Evolutionary conservation across 768 basidiomycete genomes (phyloP).

Genomic region (Lentinula detonsa): DNA sequence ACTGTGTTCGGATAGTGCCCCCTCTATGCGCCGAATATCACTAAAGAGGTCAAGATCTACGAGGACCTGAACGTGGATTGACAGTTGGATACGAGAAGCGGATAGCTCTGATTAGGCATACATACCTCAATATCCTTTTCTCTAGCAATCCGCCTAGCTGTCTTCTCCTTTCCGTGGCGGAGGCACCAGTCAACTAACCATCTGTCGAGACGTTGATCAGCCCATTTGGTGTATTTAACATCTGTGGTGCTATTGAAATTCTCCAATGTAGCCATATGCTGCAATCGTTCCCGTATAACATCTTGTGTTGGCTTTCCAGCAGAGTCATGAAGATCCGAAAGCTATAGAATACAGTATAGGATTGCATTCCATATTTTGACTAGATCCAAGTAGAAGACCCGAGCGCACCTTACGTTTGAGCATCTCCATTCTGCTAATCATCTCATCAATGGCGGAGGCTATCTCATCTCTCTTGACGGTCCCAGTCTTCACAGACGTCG

Average conservation of each 20-base stretch:
- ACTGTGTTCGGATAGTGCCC: conserved; percentile 65
- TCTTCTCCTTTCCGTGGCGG: conserved; percentile 68
- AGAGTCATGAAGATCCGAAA: conserved; percentile 41
- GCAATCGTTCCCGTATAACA: conserved; percentile 68
- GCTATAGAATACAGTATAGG: conserved; percentile 20
- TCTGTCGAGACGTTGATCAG: conserved; percentile 72
- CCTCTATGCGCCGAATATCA: conserved; percentile 83
- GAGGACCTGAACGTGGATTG: conserved; percentile 47
- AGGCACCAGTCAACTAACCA: conserved; percentile 95
- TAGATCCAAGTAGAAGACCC: background rate
- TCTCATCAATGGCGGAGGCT: conserved; percentile 58
- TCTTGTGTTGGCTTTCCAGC: conserved; percentile 57
- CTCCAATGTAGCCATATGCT: conserved; percentile 65
- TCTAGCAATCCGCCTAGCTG: conserved; percentile 71
- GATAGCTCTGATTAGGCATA: conserved; percentile 15
- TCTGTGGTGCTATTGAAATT: conserved; percentile 42
- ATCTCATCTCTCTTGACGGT: conserved; percentile 43
- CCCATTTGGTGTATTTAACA: conserved; percentile 69
- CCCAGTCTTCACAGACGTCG: conserved; percentile 32
- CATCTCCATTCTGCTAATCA: conserved; percentile 71
- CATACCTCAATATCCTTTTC: conserved; percentile 74
- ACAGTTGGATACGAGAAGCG: conserved; percentile 7
- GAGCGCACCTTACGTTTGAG: conserved; percentile 80
- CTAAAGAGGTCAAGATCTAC: conserved; percentile 91
- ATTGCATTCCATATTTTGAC: background rate